Evolutionary conservation across 2,329 filamentous ascomycete species (phyloP).

Genomic region (Botrytis squamosa): DNA sequence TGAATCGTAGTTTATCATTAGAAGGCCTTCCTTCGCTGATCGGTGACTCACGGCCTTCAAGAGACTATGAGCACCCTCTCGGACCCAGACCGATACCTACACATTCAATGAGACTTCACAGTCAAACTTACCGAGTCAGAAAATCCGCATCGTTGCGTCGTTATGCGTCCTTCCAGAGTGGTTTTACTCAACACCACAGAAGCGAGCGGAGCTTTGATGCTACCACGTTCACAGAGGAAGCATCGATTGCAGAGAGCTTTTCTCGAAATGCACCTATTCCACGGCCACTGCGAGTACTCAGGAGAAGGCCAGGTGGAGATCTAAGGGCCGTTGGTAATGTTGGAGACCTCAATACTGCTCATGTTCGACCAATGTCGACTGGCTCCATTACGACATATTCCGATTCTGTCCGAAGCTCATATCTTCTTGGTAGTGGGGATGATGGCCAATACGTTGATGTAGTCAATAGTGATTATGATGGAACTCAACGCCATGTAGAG

Average conservation of each 20-base stretch:
- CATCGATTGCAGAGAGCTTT: conserved; percentile 44
- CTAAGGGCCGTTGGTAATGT: conserved; percentile 66
- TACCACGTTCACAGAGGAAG: conserved; percentile 55
- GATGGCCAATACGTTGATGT: conserved; percentile 48
- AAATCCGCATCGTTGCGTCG: conserved; percentile 54
- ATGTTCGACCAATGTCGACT: conserved; percentile 53
- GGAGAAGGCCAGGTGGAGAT: conserved; percentile 73
- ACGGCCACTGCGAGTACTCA: conserved; percentile 60
- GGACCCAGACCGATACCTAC: conserved; percentile 29
- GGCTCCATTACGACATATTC: conserved; percentile 60
- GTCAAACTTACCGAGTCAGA: conserved; percentile 45
- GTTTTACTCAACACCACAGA: conserved; percentile 47
- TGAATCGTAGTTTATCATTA: conserved; percentile 39
- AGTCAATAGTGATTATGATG: conserved; percentile 41
- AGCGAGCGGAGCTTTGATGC: conserved; percentile 62
- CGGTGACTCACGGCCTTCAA: conserved; percentile 30
- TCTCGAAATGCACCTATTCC: conserved; percentile 48
- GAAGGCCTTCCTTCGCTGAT: conserved; percentile 37
- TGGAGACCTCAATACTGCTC: conserved; percentile 54
- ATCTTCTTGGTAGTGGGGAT: conserved; percentile 43
- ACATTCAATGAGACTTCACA: conserved; percentile 27
- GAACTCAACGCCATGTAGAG: conserved; percentile 45
- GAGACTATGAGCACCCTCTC: conserved; percentile 31
- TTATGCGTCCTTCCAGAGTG: conserved; percentile 61
- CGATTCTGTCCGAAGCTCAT: conserved; percentile 60